phyloP scores from a whole-genome alignment of 2,329 filamentous ascomycete species.

The Cadophora gregata region DNA sequence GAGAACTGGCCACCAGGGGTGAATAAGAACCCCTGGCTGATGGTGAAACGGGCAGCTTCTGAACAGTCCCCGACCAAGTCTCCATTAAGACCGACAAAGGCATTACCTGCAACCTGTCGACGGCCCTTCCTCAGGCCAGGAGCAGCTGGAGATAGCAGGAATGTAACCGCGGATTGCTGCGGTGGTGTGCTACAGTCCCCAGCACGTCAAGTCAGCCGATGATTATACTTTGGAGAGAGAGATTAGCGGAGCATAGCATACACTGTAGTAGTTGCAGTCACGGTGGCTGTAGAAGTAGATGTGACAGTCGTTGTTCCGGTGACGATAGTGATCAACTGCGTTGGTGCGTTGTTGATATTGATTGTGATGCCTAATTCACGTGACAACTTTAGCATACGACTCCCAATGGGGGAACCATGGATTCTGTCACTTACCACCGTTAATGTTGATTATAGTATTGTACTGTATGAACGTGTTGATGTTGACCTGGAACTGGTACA shows the following conservation, averaged over 20 bases:
- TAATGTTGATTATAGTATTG: background rate
- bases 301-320: background rate
- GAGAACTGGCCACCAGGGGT: background rate
- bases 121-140: background rate
- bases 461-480: background rate
- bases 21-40: background rate
- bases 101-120: background rate
- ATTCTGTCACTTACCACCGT: background rate
- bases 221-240: too few species aligned
- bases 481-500: background rate
- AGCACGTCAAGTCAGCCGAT: too few species aligned
- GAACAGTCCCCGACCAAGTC: background rate
- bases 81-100: background rate
- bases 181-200: background rate
- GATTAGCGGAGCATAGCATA: background rate
- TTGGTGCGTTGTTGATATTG: background rate
- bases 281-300: background rate
- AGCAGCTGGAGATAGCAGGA: background rate
- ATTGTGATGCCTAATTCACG: background rate
- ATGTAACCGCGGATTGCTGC: background rate
- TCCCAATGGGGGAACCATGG: background rate
- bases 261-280: background rate
- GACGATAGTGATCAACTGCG: background rate
- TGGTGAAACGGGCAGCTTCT: background rate
- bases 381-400: background rate